Evolutionary conservation across 768 basidiomycete species (phyloP).

Genomic region (Lactifluus hygrophoroides): DNA sequence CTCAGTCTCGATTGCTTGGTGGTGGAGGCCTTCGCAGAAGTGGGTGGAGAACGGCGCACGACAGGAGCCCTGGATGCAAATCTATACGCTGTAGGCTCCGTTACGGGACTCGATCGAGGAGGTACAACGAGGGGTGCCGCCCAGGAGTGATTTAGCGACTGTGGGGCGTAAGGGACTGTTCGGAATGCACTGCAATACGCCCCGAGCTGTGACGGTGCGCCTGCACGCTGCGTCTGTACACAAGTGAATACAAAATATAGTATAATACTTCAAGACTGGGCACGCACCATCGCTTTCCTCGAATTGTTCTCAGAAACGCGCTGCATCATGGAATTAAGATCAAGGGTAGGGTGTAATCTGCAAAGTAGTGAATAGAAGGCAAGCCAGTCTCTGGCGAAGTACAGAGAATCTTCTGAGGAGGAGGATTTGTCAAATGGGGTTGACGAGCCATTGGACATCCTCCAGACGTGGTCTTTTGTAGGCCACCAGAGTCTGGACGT

Average conservation of each 20-base stretch:
- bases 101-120: neutral
- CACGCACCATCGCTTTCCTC: neutral
- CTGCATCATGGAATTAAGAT: neutral
- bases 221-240: neutral
- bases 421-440: neutral
- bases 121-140: slow-evolving; percentile 4
- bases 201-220: neutral
- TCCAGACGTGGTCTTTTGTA: slow-evolving; percentile 1
- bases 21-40: neutral
- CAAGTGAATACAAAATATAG: neutral
- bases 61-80: slow-evolving; percentile 13
- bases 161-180: neutral
- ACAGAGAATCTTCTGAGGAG: neutral
- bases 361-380: neutral
- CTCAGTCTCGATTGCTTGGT: neutral
- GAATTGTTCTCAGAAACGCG: neutral
- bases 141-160: slow-evolving; percentile 1
- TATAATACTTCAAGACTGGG: neutral
- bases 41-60: slow-evolving; percentile 1
- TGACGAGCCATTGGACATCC: neutral
- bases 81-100: slow-evolving; percentile 4
- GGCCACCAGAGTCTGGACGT: neutral
- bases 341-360: neutral
- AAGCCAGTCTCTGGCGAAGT: neutral
- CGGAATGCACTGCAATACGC: slow-evolving; percentile 3